Evolutionary conservation across 75 land plant species (phyloP), one percentile per base, ranked within the genome.

Genomic region (Adiantum capillusveneris): DNA sequence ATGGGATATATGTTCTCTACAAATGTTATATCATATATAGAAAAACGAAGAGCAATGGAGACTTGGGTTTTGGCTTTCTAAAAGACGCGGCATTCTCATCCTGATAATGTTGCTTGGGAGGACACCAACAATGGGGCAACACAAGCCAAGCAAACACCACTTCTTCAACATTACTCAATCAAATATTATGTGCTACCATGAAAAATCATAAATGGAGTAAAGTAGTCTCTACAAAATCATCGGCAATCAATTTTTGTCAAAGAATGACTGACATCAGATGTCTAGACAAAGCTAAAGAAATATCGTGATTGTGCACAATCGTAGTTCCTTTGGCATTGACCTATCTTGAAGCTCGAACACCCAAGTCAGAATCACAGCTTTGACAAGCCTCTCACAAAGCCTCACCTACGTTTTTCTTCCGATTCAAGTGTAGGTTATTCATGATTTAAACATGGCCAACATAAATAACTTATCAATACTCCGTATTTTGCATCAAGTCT

Each of bases 271-370:
- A 51, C 13, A 51, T 64, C 76, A 90, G 96, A 50, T 83, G 72
- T 51, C 53, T 90, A 34, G 96, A 90, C 75, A 84, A 79, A 62
- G 96, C 96, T 62, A n/a, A n/a, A n/a, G n/a, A n/a, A n/a, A n/a
- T n/a, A n/a, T n/a, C n/a, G n/a, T n/a, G n/a, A n/a, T 77, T 81
- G 77, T 67, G 72, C 86, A 25, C 76, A 81, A 44, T 73, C 77
- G 11, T 77, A 83, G 22, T n/a, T n/a, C n/a, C n/a, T n/a, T n/a
- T n/a, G n/a, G n/a, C n/a, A n/a, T n/a, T n/a, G n/a, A n/a, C n/a
- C n/a, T n/a, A n/a, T n/a, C n/a, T n/a, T n/a, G n/a, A n/a, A n/a
- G n/a, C n/a, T n/a, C n/a, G n/a, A n/a, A n/a, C n/a, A n/a, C n/a
- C n/a, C n/a, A n/a, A n/a, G n/a, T n/a, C n/a, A n/a, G n/a, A n/a